Evolutionary conservation across 2,329 filamentous ascomycete genomes (phyloP).

Genomic region (Exophiala oligosperma): DNA sequence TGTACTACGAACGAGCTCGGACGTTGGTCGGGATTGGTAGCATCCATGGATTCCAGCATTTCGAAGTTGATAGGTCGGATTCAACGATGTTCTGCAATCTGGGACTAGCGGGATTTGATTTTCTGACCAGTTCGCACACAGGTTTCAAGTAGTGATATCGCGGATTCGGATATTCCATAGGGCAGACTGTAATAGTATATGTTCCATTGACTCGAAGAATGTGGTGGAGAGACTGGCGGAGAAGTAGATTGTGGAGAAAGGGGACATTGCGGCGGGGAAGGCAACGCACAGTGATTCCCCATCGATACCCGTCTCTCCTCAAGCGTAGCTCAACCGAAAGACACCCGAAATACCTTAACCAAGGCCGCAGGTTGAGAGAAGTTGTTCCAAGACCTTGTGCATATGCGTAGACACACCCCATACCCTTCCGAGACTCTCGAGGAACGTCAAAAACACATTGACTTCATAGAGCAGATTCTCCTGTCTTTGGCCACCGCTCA

Average conservation of each 20-base stretch:
- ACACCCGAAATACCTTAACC: too few species aligned
- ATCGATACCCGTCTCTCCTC: too few species aligned
- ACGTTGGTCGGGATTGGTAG: not conserved
- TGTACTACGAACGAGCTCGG: not conserved
- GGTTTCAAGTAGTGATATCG: too few species aligned
- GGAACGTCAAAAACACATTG: constrained; percentile 7
- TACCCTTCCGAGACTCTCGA: constrained; percentile 3
- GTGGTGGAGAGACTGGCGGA: not conserved
- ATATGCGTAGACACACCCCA: constrained; percentile 11
- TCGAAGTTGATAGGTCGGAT: not conserved
- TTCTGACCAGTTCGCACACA: too few species aligned
- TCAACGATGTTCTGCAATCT: not conserved
- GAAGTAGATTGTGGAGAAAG: not conserved
- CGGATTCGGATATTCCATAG: too few species aligned
- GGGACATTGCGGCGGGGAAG: not conserved
- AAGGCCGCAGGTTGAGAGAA: not conserved
- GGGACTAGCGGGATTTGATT: too few species aligned
- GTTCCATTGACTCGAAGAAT: too few species aligned
- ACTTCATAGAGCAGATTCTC: constrained; percentile 13
- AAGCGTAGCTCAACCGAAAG: too few species aligned
- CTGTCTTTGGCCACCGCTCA: not conserved
- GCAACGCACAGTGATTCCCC: not conserved
- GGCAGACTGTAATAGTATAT: too few species aligned
- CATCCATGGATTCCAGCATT: not conserved
- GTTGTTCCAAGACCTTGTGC: constrained; percentile 1